These are phyloP conservation scores for Corrigiola litoralis DNA, from an alignment of 179 eudicot genomes.

Conservation along the genomic window DNA sequence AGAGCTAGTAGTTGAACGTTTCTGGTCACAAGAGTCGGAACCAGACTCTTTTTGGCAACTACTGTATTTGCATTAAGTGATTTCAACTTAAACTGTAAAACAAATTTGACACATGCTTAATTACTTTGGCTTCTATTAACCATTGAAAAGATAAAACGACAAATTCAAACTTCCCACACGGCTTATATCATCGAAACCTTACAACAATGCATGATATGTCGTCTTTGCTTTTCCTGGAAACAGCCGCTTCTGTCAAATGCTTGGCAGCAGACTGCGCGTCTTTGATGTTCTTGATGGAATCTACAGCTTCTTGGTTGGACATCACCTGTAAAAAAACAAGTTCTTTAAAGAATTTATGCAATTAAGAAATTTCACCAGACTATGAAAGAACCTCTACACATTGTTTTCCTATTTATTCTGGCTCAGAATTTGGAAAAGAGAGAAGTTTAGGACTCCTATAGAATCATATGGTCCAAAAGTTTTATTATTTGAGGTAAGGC, in stretches of 20 bases:
- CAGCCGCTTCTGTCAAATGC: constrained; percentile 62
- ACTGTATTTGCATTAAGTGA: not conserved
- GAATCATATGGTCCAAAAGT: no score
- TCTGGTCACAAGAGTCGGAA: not conserved
- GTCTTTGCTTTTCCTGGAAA: constrained; percentile 68
- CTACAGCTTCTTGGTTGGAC: constrained; percentile 60
- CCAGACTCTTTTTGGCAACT: not conserved
- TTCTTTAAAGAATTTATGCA: no score
- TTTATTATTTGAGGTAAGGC: no score
- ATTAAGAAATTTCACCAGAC: not conserved
- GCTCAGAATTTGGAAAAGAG: not conserved
- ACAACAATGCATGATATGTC: constrained; percentile 75
- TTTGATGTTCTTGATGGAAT: constrained; percentile 44
- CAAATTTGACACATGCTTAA: not conserved
- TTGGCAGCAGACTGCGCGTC: constrained; percentile 70
- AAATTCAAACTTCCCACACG: not conserved
- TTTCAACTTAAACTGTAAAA: not conserved
- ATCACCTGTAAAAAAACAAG: constrained; percentile 38
- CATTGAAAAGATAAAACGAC: not conserved
- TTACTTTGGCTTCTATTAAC: not conserved
- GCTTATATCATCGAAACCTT: constrained; percentile 34
- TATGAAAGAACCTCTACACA: not conserved
- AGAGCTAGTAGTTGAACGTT: not conserved
- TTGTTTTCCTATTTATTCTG: not conserved
- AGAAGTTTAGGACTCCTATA: not conserved